phyloP scores from a whole-genome alignment of 2,329 filamentous ascomycete species.

The Colletotrichum sp. region DNA sequence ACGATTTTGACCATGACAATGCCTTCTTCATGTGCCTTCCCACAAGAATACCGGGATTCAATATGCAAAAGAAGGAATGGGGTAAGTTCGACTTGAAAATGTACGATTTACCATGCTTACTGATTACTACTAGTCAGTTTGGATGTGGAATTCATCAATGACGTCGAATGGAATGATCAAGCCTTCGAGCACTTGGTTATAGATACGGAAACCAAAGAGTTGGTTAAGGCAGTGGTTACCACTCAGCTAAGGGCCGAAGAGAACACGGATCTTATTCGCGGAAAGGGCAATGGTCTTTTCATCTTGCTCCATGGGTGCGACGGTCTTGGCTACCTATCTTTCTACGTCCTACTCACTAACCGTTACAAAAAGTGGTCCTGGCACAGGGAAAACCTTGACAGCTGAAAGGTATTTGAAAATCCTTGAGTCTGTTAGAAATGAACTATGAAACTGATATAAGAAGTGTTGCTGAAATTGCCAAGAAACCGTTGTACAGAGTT shows the following conservation, averaged over 20 bases:
- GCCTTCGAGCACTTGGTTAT: slow-evolving; percentile 24
- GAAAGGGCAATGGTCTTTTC: slow-evolving; percentile 39
- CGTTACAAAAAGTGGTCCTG: slow-evolving; percentile 23
- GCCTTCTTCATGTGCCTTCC: not conserved
- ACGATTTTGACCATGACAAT: not conserved
- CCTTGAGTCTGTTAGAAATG: too few species aligned
- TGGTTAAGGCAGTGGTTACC: slow-evolving; percentile 32
- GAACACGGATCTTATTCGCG: slow-evolving; percentile 31
- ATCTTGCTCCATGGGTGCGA: slow-evolving; percentile 34
- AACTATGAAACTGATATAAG: not conserved
- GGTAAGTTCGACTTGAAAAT: too few species aligned
- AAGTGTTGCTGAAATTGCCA: slow-evolving; percentile 36
- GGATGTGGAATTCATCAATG: not conserved
- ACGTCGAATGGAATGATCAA: slow-evolving; percentile 14
- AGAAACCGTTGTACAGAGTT: slow-evolving; percentile 38
- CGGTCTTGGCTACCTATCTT: too few species aligned
- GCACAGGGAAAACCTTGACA: slow-evolving; percentile 41
- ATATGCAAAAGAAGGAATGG: not conserved
- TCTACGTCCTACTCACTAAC: not conserved
- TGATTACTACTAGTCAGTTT: too few species aligned
- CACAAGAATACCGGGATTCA: not conserved
- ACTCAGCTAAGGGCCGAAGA: slow-evolving; percentile 20
- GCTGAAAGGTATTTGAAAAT: slow-evolving; percentile 28
- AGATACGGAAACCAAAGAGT: slow-evolving; percentile 26
- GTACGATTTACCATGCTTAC: too few species aligned